phyloP scores from a whole-genome alignment of 768 basidiomycete species.

The Leccinum subgranulosum region DNA sequence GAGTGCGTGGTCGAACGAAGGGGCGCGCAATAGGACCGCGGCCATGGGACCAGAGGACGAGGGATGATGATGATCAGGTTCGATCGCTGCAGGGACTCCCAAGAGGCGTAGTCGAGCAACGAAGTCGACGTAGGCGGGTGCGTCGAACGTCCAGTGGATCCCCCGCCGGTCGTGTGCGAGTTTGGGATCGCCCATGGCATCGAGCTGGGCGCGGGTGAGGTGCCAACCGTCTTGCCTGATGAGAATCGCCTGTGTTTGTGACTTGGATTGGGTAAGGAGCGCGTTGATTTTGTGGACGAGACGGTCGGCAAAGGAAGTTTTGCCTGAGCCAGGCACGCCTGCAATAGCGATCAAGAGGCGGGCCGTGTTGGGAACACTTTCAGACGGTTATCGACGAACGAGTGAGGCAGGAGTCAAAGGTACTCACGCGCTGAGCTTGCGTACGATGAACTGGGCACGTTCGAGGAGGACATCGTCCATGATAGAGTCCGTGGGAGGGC shows the following conservation, averaged over 20 bases:
- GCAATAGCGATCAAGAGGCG: constrained; percentile 71
- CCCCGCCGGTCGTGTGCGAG: constrained; percentile 80
- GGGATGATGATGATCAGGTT: constrained; percentile 21
- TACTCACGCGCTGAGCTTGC: constrained; percentile 38
- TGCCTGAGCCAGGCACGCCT: constrained; percentile 85
- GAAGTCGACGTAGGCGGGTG: constrained; percentile 65
- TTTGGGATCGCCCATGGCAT: constrained; percentile 68
- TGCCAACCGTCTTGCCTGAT: constrained; percentile 95
- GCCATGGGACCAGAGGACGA: constrained; percentile 71
- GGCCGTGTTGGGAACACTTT: constrained; percentile 13
- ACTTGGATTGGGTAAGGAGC: constrained; percentile 25
- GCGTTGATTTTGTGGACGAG: constrained; percentile 54
- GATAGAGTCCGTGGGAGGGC: not conserved
- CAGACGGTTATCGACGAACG: not conserved
- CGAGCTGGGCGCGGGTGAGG: constrained; percentile 73
- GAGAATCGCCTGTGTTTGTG: constrained; percentile 47
- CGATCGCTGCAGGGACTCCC: not conserved
- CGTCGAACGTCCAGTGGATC: constrained; percentile 90
- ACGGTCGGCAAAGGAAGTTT: constrained; percentile 69
- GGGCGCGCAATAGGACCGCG: constrained; percentile 33
- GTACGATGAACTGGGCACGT: constrained; percentile 35
- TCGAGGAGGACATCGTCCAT: constrained; percentile 35
- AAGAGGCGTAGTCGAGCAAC: constrained; percentile 51
- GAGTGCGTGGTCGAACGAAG: constrained; percentile 82
- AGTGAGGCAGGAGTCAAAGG: not conserved